Percentiles rank a stretch among this genome's conserved stretches.
Conservation (phyloP, 1,139 yeast genomes). For the Waltiozyma solani region DNA sequence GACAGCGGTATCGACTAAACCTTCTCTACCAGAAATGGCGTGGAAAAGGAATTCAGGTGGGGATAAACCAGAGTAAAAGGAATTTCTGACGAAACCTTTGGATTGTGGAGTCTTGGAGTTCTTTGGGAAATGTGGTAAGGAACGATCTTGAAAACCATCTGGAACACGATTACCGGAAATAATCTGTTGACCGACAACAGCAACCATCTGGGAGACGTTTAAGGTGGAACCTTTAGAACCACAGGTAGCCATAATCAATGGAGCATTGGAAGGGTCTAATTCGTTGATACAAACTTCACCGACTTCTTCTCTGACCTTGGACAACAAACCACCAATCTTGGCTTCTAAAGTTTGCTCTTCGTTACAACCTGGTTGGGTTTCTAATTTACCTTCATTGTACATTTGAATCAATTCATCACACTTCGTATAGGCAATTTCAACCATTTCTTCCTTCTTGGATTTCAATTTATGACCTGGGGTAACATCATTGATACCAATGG, state of each 20-base stretch:
- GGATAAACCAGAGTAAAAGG: constrained; percentile 85
- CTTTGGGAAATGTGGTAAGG: constrained; percentile 93
- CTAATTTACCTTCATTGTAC: constrained; percentile 79
- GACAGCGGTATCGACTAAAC: constrained; percentile 97
- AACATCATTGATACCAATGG: constrained; percentile 95
- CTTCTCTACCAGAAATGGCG: constrained; percentile 99
- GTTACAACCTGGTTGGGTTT: constrained; percentile 98
- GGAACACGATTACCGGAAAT: constrained; percentile 99
- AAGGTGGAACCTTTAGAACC: constrained; percentile 98
- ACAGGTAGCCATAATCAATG: constrained; percentile 97
- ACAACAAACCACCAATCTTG: constrained; percentile 88
- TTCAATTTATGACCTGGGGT: constrained; percentile 82
- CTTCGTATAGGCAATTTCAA: constrained; percentile 81
- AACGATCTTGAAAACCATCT: constrained; percentile 97
- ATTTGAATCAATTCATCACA: constrained; percentile 85
- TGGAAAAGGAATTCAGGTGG: constrained; percentile 98
- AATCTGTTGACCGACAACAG: constrained; percentile 99
- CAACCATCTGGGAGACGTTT: constrained; percentile 99
- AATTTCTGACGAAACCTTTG: constrained; percentile 94
- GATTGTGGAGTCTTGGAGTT: constrained; percentile 96
- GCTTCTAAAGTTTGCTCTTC: constrained; percentile 98
- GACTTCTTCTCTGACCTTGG: constrained; percentile 97
- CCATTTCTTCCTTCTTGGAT: constrained; percentile 75
- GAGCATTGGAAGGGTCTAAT: constrained; percentile 85
- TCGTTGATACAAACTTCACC: constrained; percentile 96